Evolutionary conservation across 177 flowering plant genomes (phyloP), one percentile per base, ranked within the genome.

Genomic region (Vitis hybrid): DNA sequence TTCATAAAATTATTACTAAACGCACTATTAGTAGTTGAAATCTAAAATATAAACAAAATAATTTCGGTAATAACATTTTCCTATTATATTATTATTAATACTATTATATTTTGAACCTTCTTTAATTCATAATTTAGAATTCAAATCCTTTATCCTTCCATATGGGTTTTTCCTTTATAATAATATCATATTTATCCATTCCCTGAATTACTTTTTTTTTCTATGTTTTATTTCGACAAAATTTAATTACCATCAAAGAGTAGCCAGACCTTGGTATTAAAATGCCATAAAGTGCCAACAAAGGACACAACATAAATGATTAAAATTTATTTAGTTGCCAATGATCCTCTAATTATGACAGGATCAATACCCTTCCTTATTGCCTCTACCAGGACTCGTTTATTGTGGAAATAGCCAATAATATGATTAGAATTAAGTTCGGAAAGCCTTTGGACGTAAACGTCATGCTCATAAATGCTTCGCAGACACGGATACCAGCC

Each of bases 1-100:
- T 10, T 51, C 0, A 0, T n/a, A 12, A 53, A 22, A 22, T 22
- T 0, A 22, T 0, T 0, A 22, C 2, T 0, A 22, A 22, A 22
- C 0, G 0, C 22, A 22, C 0, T 22, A 0, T 22, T 22, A 22
- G 0, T 22, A 22, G 0, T 2, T 15, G 0, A 5, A 13, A 15
- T 0, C 15, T 14, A 13, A 0, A 4, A 2, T 13, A 13, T 53
- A 13, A 13, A 53, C 56, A 53, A 13, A 53, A 2, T 11, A 53
- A 5, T 53, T 13, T 53, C 0, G 16, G 0, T 14, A 53, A 33
- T 6, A 33, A 33, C 45, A 4, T 33, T 53, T 12, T 12, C 16
- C 16, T 12, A 13, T 14, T 0, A 5, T 53, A n/a, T 14, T 53
- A 53, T 16, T 13, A 5, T 16, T 53, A 3, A 13, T 11, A 53